A percentile compares a stretch with the other conserved stretches of the same genome.
Conservation (phyloP, 805 yeast species). For the Spathaspora arborariae region DNA sequence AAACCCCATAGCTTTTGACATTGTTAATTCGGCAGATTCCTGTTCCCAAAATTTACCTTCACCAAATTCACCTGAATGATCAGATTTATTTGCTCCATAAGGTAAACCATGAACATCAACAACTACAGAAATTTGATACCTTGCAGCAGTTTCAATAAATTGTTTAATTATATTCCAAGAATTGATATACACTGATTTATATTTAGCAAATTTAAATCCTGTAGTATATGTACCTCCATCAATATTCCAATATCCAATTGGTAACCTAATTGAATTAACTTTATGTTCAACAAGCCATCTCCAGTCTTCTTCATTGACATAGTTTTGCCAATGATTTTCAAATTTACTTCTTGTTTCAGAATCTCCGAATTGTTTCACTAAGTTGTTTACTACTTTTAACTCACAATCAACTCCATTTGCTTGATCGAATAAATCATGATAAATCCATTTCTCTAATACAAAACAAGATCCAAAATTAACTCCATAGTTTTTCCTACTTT, state of each 20-base stretch:
- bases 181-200: slow-evolving; percentile 52
- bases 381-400: slow-evolving; percentile 61
- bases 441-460: slow-evolving; percentile 78
- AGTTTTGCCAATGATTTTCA: slow-evolving; percentile 64
- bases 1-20: slow-evolving; percentile 51
- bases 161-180: slow-evolving; percentile 68
- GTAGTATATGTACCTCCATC: slow-evolving; percentile 54
- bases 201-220: slow-evolving; percentile 59
- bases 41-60: slow-evolving; percentile 64
- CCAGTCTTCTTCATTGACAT: slow-evolving; percentile 73
- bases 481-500: slow-evolving; percentile 65
- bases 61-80: slow-evolving; percentile 69
- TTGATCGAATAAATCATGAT: slow-evolving; percentile 54
- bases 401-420: slow-evolving; percentile 53
- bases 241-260: slow-evolving; percentile 91
- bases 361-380: slow-evolving; percentile 45
- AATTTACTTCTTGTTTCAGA: slow-evolving; percentile 51
- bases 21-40: slow-evolving; percentile 36
- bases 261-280: slow-evolving; percentile 79
- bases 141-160: slow-evolving; percentile 56
- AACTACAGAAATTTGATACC: slow-evolving; percentile 64
- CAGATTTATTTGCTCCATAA: slow-evolving; percentile 85
- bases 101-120: slow-evolving; percentile 89
- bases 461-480: slow-evolving; percentile 83
- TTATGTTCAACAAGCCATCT: slow-evolving; percentile 61